A percentile compares a stretch with the other conserved stretches of the same genome.
These are phyloP conservation scores for Colletotrichum plurivorum DNA, from an alignment of 2,329 filamentous ascomycete species.

Conservation along the genomic window DNA sequence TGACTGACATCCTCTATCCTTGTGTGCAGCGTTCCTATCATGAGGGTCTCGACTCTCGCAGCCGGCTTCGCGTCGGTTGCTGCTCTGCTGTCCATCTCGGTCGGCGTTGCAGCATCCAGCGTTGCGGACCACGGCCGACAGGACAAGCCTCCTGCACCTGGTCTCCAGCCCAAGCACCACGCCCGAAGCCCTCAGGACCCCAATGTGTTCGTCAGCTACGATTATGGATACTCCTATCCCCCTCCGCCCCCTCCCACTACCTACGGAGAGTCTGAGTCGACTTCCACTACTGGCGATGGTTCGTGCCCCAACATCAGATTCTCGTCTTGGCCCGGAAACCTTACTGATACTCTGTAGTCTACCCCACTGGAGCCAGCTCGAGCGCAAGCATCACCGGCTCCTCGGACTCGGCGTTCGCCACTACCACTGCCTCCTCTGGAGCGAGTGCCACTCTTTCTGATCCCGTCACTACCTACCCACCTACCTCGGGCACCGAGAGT, in stretches of 20 bases:
- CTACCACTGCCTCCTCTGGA: not conserved
- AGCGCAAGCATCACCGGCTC: not conserved
- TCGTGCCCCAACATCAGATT: not conserved
- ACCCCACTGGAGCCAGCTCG: conserved; percentile 8
- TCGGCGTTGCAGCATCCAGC: conserved; percentile 9
- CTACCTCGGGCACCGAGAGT: not conserved
- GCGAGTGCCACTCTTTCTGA: not conserved
- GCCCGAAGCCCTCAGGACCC: conserved; percentile 4
- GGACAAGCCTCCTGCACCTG: not conserved
- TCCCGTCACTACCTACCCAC: not conserved
- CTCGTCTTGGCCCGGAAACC: not conserved
- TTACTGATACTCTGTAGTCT: conserved; percentile 3
- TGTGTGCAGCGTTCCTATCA: conserved; percentile 40
- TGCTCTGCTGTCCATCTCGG: conserved; percentile 46
- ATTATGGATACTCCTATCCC: conserved; percentile 36
- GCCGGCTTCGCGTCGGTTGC: conserved; percentile 52
- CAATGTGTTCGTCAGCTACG: conserved; percentile 29
- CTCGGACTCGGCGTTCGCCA: not conserved
- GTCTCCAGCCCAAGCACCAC: not conserved
- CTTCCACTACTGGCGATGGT: conserved; percentile 10
- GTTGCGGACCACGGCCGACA: not conserved
- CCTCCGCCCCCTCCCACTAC: conserved; percentile 19
- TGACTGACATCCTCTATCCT: not conserved
- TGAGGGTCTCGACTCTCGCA: conserved; percentile 53
- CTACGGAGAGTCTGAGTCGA: conserved; percentile 27